A percentile compares a stretch with the other conserved stretches of the same genome.
phyloP scores from a whole-genome alignment of 306 rosid species.

The Astragalus glycyphyllos region DNA sequence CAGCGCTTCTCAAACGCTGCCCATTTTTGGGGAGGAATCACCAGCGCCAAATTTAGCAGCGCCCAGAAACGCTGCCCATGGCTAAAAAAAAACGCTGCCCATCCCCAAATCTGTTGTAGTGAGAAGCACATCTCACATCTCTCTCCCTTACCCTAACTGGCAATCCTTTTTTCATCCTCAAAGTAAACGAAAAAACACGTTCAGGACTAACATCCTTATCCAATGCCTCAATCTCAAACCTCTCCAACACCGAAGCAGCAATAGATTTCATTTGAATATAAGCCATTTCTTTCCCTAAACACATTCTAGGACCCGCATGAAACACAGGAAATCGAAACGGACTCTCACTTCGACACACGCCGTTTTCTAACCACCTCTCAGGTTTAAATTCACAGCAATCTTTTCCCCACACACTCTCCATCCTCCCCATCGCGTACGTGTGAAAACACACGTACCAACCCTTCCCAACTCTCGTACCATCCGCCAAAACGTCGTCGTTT shows the following conservation, averaged over 20 bases:
- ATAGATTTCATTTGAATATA: slow-evolving; percentile 59
- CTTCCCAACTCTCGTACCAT: slow-evolving; percentile 58
- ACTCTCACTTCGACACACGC: slow-evolving; percentile 50
- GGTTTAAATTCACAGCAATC: too few species aligned
- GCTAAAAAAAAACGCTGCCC: too few species aligned
- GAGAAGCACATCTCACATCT: too few species aligned
- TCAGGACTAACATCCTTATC: neutral
- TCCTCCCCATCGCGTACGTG: slow-evolving; percentile 80
- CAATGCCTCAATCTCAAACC: slow-evolving; percentile 48
- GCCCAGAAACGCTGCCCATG: too few species aligned
- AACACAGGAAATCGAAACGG: slow-evolving; percentile 63
- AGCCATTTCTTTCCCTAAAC: slow-evolving; percentile 61
- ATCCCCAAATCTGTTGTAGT: too few species aligned
- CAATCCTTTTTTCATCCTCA: too few species aligned
- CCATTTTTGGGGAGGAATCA: too few species aligned
- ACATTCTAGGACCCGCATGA: slow-evolving; percentile 73
- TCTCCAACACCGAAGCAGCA: slow-evolving; percentile 58
- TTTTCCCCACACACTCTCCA: slow-evolving; percentile 43
- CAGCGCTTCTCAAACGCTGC: too few species aligned
- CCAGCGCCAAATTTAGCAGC: too few species aligned
- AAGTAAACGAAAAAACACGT: too few species aligned
- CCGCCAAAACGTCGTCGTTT: slow-evolving; percentile 63
- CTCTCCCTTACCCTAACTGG: too few species aligned
- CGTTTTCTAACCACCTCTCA: slow-evolving; percentile 40
- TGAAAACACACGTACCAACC: slow-evolving; percentile 62